phyloP scores from a whole-genome alignment of 2,329 filamentous ascomycete genomes.

The Pseudogymnoascus sp. region DNA sequence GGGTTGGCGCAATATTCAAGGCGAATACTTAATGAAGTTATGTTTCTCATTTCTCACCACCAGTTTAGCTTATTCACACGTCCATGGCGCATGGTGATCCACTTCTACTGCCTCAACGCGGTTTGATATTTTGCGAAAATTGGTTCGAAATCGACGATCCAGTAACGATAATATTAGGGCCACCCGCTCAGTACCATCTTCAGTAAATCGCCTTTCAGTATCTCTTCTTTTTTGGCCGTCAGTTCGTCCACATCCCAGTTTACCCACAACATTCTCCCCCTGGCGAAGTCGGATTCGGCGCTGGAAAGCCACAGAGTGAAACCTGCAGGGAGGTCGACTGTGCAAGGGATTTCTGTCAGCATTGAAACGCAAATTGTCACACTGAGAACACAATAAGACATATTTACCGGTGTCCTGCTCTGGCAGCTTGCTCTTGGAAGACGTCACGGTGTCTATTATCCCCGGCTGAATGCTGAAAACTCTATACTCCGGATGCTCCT shows the following conservation, averaged over 20 bases:
- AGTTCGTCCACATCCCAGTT: constrained; percentile 39
- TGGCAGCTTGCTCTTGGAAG: constrained; percentile 4
- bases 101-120: background rate
- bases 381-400: background rate
- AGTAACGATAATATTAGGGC: background rate
- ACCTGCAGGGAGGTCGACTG: background rate
- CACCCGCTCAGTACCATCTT: background rate
- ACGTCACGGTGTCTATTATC: constrained; percentile 12
- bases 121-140: background rate
- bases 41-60: background rate
- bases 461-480: constrained; percentile 13
- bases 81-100: background rate
- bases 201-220: background rate
- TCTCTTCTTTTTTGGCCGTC: constrained; percentile 11
- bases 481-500: constrained; percentile 12
- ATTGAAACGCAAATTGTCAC: background rate
- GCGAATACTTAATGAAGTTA: background rate
- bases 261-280: constrained; percentile 32
- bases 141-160: background rate
- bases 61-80: background rate
- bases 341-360: background rate
- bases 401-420: background rate
- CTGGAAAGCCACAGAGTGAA: constrained; percentile 32
- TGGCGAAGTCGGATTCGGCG: constrained; percentile 33
- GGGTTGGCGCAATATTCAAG: background rate